phyloP scores from a whole-genome alignment of 352 stramenopile genomes.

The Pilasporangium apinafurcum region DNA sequence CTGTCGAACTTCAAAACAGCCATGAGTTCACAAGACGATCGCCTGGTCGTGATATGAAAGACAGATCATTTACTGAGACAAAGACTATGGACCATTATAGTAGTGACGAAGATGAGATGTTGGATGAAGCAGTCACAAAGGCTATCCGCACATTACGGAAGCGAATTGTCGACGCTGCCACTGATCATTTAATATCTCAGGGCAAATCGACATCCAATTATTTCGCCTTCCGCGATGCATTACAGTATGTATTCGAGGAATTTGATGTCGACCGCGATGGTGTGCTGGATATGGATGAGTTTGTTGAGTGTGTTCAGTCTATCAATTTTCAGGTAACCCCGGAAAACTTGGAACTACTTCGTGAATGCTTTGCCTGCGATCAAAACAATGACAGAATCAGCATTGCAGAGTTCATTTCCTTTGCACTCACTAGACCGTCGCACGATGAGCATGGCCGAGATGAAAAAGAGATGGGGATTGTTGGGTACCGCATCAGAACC shows the following conservation, averaged over 20 bases:
- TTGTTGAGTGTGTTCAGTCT: slow-evolving; percentile 38
- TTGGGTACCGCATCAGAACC: slow-evolving; percentile 39
- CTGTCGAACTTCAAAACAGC: too few species aligned
- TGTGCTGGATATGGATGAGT: slow-evolving; percentile 41
- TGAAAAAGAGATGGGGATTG: slow-evolving; percentile 36
- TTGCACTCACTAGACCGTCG: slow-evolving; percentile 32
- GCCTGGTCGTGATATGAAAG: too few species aligned
- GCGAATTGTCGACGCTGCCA: slow-evolving; percentile 33
- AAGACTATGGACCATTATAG: not conserved
- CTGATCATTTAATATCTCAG: slow-evolving; percentile 12
- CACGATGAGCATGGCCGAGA: slow-evolving; percentile 3
- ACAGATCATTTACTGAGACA: too few species aligned
- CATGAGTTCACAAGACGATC: too few species aligned
- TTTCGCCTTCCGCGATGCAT: slow-evolving; percentile 39
- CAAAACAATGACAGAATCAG: slow-evolving; percentile 26
- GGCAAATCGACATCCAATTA: slow-evolving; percentile 28
- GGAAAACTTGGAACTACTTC: slow-evolving; percentile 36
- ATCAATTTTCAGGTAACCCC: slow-evolving; percentile 37
- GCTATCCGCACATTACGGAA: slow-evolving; percentile 26
- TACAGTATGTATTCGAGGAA: slow-evolving; percentile 38
- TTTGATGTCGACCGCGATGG: slow-evolving; percentile 55
- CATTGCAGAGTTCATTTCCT: slow-evolving; percentile 72
- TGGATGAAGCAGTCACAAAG: slow-evolving; percentile 27
- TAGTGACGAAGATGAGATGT: not conserved
- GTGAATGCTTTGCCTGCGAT: slow-evolving; percentile 43